Conservation (phyloP, 768 basidiomycete species). For the Saitozyma sp. region DNA sequence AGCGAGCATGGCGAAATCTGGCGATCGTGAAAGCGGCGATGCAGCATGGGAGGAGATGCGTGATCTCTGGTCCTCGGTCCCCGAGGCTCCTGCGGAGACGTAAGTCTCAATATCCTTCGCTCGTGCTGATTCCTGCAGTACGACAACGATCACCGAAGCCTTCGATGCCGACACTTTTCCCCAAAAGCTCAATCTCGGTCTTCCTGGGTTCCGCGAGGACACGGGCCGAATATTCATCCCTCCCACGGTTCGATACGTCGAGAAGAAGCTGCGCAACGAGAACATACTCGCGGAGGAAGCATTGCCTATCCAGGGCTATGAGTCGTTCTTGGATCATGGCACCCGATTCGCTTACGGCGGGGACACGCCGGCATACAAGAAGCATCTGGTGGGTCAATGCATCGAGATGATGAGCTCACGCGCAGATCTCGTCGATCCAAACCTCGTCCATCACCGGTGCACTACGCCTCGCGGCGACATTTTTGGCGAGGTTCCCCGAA, state of each 20-base stretch:
- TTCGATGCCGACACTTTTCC: slow-evolving; percentile 29
- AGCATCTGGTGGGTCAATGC: slow-evolving; percentile 28
- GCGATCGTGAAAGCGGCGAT: slow-evolving; percentile 7
- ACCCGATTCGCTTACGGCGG: slow-evolving; percentile 44
- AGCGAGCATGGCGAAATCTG: slow-evolving; percentile 23
- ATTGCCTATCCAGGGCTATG: slow-evolving; percentile 43
- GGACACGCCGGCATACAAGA: slow-evolving; percentile 38
- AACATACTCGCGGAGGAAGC: slow-evolving; percentile 38
- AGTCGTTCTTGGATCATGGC: slow-evolving; percentile 39
- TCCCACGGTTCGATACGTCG: slow-evolving; percentile 46
- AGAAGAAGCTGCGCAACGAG: slow-evolving; percentile 36
- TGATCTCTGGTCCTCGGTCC: slow-evolving; percentile 39
- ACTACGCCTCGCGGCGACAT: slow-evolving; percentile 44
- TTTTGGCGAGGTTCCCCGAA: slow-evolving; percentile 40
- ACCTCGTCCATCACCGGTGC: slow-evolving; percentile 42
- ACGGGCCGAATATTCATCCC: slow-evolving; percentile 48
- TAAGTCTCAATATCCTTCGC: slow-evolving; percentile 5
- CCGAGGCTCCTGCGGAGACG: slow-evolving; percentile 22
- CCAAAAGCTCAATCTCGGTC: slow-evolving; percentile 40
- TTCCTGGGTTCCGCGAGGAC: slow-evolving; percentile 50
- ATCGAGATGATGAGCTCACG: slow-evolving; percentile 1
- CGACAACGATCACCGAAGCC: slow-evolving; percentile 16
- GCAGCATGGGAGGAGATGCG: slow-evolving; percentile 3
- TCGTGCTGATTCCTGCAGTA: slow-evolving; percentile 2
- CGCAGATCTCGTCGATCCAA: slow-evolving; percentile 45